These are phyloP conservation scores for Raddia distichophylla DNA, from an alignment of 176 grass and related monocot genomes.

Conservation along the genomic window DNA sequence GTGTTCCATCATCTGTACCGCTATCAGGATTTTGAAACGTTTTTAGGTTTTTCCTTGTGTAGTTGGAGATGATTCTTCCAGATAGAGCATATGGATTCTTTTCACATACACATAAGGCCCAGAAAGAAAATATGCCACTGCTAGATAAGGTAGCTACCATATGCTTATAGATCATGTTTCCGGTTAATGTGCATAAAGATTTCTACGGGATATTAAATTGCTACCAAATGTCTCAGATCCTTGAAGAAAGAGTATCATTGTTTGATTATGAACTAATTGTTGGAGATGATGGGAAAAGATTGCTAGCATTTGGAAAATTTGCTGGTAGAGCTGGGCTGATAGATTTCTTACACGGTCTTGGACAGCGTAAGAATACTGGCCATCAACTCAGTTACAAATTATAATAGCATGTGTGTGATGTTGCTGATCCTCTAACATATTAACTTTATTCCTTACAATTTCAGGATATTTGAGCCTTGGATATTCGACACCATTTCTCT, in stretches of 20 bases:
- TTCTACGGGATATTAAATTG: constrained; percentile 19
- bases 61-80: constrained; percentile 88
- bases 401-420: neutral
- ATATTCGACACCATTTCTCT: constrained; percentile 93
- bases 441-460: constrained; percentile 29
- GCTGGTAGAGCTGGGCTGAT: constrained; percentile 96
- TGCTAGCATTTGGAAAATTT: constrained; percentile 92
- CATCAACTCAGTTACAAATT: neutral
- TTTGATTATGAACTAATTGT: constrained; percentile 96
- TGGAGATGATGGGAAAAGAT: constrained; percentile 74
- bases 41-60: constrained; percentile 19
- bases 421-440: constrained; percentile 8
- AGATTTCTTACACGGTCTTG: constrained; percentile 92
- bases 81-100: constrained; percentile 89
- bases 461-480: constrained; percentile 93
- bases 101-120: constrained; percentile 97
- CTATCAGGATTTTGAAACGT: neutral
- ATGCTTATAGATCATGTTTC: constrained; percentile 27
- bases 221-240: constrained; percentile 55
- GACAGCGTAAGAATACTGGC: constrained; percentile 68
- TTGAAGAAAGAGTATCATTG: constrained; percentile 81
- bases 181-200: neutral
- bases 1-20: neutral
- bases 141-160: constrained; percentile 75
- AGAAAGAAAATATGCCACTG: constrained; percentile 86